Evolutionary conservation across 192 early-diverging fungal genomes (phyloP), one percentile per base, ranked within the genome.

Genomic region (Coemansia sp.): DNA sequence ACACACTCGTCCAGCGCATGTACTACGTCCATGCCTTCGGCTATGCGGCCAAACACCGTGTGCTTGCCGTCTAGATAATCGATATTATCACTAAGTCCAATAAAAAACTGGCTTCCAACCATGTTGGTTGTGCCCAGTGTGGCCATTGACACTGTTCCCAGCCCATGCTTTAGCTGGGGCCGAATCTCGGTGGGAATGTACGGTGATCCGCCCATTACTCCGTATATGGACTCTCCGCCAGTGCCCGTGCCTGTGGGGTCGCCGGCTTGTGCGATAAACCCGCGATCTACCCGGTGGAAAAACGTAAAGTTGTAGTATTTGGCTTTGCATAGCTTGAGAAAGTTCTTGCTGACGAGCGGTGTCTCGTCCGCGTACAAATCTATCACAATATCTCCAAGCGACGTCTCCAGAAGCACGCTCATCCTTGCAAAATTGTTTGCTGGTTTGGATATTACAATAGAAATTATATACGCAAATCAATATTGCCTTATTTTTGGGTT

Each of bases 251-350:
- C 93, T 4, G 93, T 95, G 8, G 95, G 97, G 72, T 99, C 95
- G 41, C 94, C 93, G 39, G 91, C 91, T 83, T 99, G 97, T 25
- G 97, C 90, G 84, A 98, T 93, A 65, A 95, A 99, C 59, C 95
- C 87, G 38, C 80, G 82, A 21, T 92, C 89, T 29, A 85, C 85
- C 12, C 92, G 84, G 72, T 98, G 94, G 70, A 98, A 94, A 0
- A 83, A 63, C 1, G 84, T 76, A 41, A 83, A 78, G 50, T 93
- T 92, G 85, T 97, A 98, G 67, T 95, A 94, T 19, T 89, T 93
- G 56, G 86, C 79, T 66, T 97, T 95, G 51, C 72, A 89, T 14
- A 97, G 82, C 82, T 88, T 86, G 10, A 97, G 76, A 67, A 99
- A 94, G 69, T 95, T 98, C 64, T 90, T 91, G 55, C 91, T 90